phyloP scores from a whole-genome alignment of 2,329 filamentous ascomycete genomes.

The Fusarium pseudonygamai region DNA sequence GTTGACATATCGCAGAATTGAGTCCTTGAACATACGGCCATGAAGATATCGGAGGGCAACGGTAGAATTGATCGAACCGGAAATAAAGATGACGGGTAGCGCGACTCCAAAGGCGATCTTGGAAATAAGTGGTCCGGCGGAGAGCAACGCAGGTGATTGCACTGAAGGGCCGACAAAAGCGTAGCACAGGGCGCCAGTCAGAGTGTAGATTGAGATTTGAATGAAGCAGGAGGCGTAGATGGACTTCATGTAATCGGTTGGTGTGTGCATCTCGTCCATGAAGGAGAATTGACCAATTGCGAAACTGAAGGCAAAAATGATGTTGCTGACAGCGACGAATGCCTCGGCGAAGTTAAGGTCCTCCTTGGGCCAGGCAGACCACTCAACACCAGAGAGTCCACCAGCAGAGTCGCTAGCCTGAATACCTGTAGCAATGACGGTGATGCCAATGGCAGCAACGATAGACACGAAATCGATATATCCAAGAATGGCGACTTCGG shows the following conservation, averaged over 20 bases:
- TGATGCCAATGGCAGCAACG: slow-evolving; percentile 61
- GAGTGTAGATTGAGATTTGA: slow-evolving; percentile 71
- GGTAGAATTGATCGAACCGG: slow-evolving; percentile 33
- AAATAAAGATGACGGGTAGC: slow-evolving; percentile 59
- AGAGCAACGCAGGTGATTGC: slow-evolving; percentile 72
- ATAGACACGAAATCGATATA: slow-evolving; percentile 67
- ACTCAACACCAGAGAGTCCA: slow-evolving; percentile 46
- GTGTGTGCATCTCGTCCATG: slow-evolving; percentile 39
- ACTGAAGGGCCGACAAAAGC: slow-evolving; percentile 72
- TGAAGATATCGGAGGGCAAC: slow-evolving; percentile 34
- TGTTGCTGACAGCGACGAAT: slow-evolving; percentile 72
- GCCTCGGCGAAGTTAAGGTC: slow-evolving; percentile 60
- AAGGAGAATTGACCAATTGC: slow-evolving; percentile 36
- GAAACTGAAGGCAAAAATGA: slow-evolving; percentile 43
- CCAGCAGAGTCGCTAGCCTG: slow-evolving; percentile 44
- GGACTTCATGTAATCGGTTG: slow-evolving; percentile 55
- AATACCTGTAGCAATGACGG: slow-evolving; percentile 72
- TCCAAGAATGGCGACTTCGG: slow-evolving; percentile 41
- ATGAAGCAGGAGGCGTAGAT: slow-evolving; percentile 70
- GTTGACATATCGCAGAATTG: slow-evolving; percentile 29
- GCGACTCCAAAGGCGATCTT: slow-evolving; percentile 77
- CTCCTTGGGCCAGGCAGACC: slow-evolving; percentile 58
- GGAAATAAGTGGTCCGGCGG: slow-evolving; percentile 66
- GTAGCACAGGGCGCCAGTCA: slow-evolving; percentile 75
- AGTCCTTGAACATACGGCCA: slow-evolving; percentile 35